Percentiles rank a stretch among this genome's conserved stretches.
Conservation (phyloP, 2,329 filamentous ascomycete genomes). For the Fonsecaea erecta region DNA sequence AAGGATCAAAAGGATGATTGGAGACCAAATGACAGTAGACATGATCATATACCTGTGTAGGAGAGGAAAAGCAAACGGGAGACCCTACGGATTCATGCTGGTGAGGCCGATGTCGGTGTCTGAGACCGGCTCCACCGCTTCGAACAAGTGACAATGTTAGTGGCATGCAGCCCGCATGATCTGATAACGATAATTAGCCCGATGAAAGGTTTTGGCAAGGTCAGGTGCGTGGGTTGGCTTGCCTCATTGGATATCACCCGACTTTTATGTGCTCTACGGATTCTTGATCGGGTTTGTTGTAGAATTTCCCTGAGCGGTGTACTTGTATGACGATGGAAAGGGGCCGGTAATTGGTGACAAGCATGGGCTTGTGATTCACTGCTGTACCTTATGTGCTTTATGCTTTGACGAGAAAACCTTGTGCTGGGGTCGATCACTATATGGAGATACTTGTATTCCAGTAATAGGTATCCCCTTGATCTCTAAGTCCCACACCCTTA, state of each 20-base stretch:
- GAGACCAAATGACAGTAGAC: background rate
- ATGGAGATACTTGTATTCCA: too few relatives aligned
- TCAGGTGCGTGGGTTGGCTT: background rate
- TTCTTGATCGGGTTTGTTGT: background rate
- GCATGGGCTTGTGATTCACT: too few relatives aligned
- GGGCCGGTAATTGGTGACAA: too few relatives aligned
- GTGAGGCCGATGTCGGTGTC: conserved; percentile 11
- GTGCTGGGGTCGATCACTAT: too few relatives aligned
- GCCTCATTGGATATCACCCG: background rate
- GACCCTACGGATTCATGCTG: background rate
- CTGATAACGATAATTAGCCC: background rate
- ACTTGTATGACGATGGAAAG: too few relatives aligned
- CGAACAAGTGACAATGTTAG: background rate
- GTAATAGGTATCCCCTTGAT: too few relatives aligned
- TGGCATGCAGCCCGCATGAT: background rate
- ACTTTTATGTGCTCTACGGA: background rate
- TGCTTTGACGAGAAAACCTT: too few relatives aligned
- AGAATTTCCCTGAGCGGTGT: background rate
- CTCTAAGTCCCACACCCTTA: too few relatives aligned
- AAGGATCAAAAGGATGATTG: background rate
- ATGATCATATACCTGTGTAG: background rate
- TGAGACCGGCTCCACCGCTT: background rate
- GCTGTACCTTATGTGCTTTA: too few relatives aligned
- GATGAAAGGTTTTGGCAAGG: background rate
- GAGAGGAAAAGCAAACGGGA: background rate